Evolutionary conservation across 1,284 basidiomycete genomes (phyloP).

Genomic region (Ceratorhiza oryzae-sativae): DNA sequence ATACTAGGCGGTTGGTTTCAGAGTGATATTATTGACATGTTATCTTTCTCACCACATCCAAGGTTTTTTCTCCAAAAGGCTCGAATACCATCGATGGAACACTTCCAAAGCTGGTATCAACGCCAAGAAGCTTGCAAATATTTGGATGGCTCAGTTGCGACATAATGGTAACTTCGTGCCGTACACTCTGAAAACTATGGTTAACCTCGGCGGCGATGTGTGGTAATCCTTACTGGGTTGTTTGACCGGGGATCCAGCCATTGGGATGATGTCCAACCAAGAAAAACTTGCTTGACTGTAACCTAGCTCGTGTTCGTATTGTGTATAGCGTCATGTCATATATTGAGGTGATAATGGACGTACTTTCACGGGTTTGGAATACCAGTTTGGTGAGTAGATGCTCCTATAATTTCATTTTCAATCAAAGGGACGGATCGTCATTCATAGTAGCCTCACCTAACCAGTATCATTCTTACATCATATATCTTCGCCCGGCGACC

Average conservation of each 20-base stretch:
- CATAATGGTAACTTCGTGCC: constrained; percentile 14
- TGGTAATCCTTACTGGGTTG: background rate
- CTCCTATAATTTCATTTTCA: background rate
- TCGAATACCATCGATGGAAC: constrained; percentile 25
- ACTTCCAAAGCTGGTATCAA: background rate
- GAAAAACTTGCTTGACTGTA: background rate
- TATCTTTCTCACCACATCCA: background rate
- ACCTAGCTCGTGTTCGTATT: background rate
- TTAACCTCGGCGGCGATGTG: background rate
- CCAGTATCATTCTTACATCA: constrained; percentile 7
- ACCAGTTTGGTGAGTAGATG: constrained; percentile 28
- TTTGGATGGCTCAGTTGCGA: constrained; percentile 26
- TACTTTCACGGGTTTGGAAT: constrained; percentile 22
- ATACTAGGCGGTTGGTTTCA: background rate
- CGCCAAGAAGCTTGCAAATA: constrained; percentile 17
- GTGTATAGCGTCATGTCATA: no score
- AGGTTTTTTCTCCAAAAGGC: background rate
- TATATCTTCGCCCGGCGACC: background rate
- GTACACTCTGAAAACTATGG: constrained; percentile 4
- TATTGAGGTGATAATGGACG: background rate
- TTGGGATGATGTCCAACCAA: no score
- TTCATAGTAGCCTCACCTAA: background rate
- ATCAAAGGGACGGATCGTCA: background rate
- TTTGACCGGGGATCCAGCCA: no score
- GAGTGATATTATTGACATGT: no score